phyloP scores from a whole-genome alignment of 306 rosid genomes.

The Oemleria cerasiformis region DNA sequence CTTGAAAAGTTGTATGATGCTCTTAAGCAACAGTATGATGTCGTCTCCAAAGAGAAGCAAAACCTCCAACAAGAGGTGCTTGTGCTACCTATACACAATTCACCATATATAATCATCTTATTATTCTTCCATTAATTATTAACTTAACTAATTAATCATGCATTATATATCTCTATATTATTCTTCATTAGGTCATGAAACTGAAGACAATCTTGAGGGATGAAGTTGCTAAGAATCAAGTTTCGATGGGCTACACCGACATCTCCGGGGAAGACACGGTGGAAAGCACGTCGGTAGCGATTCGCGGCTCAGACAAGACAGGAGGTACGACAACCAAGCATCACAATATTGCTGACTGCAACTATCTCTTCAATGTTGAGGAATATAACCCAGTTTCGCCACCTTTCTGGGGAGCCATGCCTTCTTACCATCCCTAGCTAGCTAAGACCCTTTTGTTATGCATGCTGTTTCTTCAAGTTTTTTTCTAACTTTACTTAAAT shows the following conservation, averaged over 20 bases:
- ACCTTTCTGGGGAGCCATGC: slow-evolving; percentile 59
- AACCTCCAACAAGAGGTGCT: slow-evolving; percentile 89
- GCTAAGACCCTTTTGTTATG: slow-evolving; percentile 14
- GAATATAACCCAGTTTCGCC: slow-evolving; percentile 57
- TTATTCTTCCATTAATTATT: neutral
- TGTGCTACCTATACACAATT: neutral
- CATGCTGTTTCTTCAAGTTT: neutral
- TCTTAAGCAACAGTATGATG: slow-evolving; percentile 74
- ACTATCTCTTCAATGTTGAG: slow-evolving; percentile 47
- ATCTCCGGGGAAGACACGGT: slow-evolving; percentile 80
- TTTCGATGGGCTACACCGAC: slow-evolving; percentile 55
- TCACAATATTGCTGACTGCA: slow-evolving; percentile 41
- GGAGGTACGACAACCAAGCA: slow-evolving; percentile 31
- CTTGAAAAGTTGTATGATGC: slow-evolving; percentile 73
- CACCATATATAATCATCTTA: neutral
- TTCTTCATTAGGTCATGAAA: slow-evolving; percentile 48
- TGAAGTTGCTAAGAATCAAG: slow-evolving; percentile 50
- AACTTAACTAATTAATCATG: neutral
- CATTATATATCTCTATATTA: too few species aligned
- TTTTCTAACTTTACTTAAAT: neutral
- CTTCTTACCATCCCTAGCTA: slow-evolving; percentile 39
- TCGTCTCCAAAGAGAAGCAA: slow-evolving; percentile 57
- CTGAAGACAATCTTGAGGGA: slow-evolving; percentile 66
- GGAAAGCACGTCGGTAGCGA: slow-evolving; percentile 62
- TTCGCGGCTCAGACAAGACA: slow-evolving; percentile 40